Base-by-base conservation (phyloP, 805 yeast species). In the Starmerella ratchasimensis region DNA sequence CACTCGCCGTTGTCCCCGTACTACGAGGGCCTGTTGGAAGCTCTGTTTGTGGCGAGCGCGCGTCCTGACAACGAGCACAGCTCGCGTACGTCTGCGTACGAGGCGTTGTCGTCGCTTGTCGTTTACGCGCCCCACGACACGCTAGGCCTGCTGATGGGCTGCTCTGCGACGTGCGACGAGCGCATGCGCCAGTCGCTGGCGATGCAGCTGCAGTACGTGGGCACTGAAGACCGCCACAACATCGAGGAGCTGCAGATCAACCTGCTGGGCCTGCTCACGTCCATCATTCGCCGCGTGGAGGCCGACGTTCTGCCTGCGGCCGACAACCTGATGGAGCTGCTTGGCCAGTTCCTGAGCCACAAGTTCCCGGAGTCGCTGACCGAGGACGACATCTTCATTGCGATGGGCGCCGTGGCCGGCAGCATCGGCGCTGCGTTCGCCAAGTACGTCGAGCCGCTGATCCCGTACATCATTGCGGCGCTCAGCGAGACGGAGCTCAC, bases 31-130 rank as follows among this genome's bases (percentile, higher is more conserved):
- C 61, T 90, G 37, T 72, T 83, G 17, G 84, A 83, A 28, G 71
- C 75, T 1, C 67, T 88, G 50, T 52, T 84, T 28, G 68, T 70
- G 49, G 72, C 84, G 27, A 74, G 90, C 18, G 73, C 70, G 30
- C 74, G 78, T 52, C 51, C 63, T 14, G 94, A 83, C 53, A 90
- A 90, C 53, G 97, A 88, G 56, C 69, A 72, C 54, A 76, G 82
- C 42, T 72, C 93, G 5, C 71, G 97, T 55, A 88, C 97, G 2
- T 83, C 96, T n/a, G 93, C 97, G 2, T 90, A 83, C 57, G 95
- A 93, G 60, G 93, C 96, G 0, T 63, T 90, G 48, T 76, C 94
- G 2, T 68, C 88, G 0, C 64, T 86, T 53, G 94, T 88, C 18
- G 68, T 75, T 33, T 79, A 71, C 58, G 69, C 88, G 52, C 74